phyloP scores from a whole-genome alignment of 2,329 filamentous ascomycete genomes.

The Aspergillus sp. region DNA sequence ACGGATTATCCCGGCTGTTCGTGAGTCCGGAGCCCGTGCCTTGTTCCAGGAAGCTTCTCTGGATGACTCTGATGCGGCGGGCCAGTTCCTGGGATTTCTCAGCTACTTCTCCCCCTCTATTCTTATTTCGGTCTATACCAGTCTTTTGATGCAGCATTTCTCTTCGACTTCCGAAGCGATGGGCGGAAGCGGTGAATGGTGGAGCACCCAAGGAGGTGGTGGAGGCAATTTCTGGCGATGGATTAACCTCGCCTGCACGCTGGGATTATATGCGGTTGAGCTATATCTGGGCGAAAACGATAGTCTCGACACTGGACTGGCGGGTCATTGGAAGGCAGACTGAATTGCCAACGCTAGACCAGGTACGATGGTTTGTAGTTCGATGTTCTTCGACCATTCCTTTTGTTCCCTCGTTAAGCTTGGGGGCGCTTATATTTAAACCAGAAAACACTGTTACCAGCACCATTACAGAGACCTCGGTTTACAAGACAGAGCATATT shows the following conservation, averaged over 20 bases:
- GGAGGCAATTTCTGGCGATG: conserved; percentile 87
- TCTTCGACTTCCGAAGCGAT: conserved; percentile 59
- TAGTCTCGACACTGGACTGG: conserved; percentile 65
- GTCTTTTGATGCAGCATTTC: conserved; percentile 90
- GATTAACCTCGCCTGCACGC: conserved; percentile 84
- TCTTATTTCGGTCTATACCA: conserved; percentile 92
- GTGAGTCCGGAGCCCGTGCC: conserved; percentile 75
- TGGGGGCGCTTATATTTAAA: background rate
- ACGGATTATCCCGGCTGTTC: conserved; percentile 88
- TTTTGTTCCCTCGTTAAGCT: background rate
- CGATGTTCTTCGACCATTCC: background rate
- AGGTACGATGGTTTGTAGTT: no score
- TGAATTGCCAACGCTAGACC: conserved; percentile 42
- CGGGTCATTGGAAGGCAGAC: conserved; percentile 88
- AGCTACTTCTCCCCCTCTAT: conserved; percentile 95
- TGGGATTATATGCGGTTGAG: conserved; percentile 85
- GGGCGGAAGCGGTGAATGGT: conserved; percentile 63
- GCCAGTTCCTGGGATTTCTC: conserved; percentile 70
- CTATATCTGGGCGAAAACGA: conserved; percentile 68
- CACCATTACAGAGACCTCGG: background rate
- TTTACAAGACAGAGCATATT: background rate
- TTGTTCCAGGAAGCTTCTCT: conserved; percentile 77
- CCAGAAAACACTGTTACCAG: background rate
- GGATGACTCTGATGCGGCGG: conserved; percentile 78
- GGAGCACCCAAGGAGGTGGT: conserved; percentile 76